Base-by-base conservation (phyloP, 805 yeast genomes). In the Yamadazyma paraphyllophila region DNA sequence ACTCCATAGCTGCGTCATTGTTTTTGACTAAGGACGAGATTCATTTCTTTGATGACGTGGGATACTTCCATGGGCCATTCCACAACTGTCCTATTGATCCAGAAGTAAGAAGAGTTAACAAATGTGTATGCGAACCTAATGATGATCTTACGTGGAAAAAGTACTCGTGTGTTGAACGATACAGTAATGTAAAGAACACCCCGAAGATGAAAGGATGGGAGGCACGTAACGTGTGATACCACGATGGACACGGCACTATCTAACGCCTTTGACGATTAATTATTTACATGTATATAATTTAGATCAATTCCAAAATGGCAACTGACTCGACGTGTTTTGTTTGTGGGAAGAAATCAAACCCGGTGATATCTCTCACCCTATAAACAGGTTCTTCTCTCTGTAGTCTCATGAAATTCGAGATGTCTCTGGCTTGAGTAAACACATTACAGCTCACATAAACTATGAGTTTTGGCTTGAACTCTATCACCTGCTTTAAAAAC, bases 61-160 rank as follows among this genome's bases (percentile, higher is more conserved):
- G 96, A 42, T 88, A 89, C 66, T 85, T 61, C 70, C 96, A 88
- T 62, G 82, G 76, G 48, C 96, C 96, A 16, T 88, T 83, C 79
- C 70, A 78, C 59, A 81, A 82, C 66, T 87, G 95, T 76, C 96
- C 97, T 3, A 70, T 83, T 46, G 83, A 85, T 56, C 73, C 75
- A 43, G 65, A 65, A 14, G 71, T 78, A n/a, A 80, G 91, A 63
- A 47, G 62, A 38, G 67, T 73, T 36, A 76, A 79, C 56, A 83
- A 75, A 55, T 90, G 97, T 74, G 73, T 78, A 49, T 89, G 97
- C 69, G 73, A 83, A 54, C 85, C 85, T 45, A 66, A 70, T 13
- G 80, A 82, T 7, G 95, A 87, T 67, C 83, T 87, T 70, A 83
- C 92, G 12, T 87, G 86, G 83, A 78, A 75, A 57, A 81, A 77